phyloP scores from a whole-genome alignment of 495 filamentous ascomycete genomes.

The Hypoxylon fuscum region DNA sequence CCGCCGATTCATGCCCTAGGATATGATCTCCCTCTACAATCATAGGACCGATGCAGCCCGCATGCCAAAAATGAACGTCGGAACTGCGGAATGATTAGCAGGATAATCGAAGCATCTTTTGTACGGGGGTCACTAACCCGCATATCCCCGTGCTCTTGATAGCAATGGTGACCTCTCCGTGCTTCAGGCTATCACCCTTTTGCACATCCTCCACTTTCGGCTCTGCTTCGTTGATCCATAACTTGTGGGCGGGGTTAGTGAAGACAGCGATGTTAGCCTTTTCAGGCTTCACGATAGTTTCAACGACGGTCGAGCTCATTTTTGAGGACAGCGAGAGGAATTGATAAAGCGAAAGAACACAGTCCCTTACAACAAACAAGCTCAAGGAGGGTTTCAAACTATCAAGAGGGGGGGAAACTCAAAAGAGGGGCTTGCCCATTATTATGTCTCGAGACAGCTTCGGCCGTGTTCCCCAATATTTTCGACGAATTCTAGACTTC shows the following conservation, averaged over 20 bases:
- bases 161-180: slow-evolving; percentile 83
- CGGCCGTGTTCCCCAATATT: slow-evolving; percentile 15
- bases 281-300: slow-evolving; percentile 44
- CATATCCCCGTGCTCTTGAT: slow-evolving; percentile 94
- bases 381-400: slow-evolving; percentile 24
- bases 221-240: slow-evolving; percentile 84
- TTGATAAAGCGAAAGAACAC: not conserved
- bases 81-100: slow-evolving; percentile 63
- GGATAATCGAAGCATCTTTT: slow-evolving; percentile 27
- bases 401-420: slow-evolving; percentile 12
- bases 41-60: slow-evolving; percentile 93
- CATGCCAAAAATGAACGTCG: slow-evolving; percentile 96
- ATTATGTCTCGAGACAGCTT: slow-evolving; percentile 29
- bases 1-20: slow-evolving; percentile 92
- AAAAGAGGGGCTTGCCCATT: slow-evolving; percentile 29
- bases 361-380: not conserved
- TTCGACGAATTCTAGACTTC: slow-evolving; percentile 25
- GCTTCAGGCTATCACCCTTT: slow-evolving; percentile 72
- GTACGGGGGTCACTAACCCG: slow-evolving; percentile 64
- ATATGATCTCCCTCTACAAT: slow-evolving; percentile 87
- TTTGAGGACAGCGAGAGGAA: slow-evolving; percentile 14
- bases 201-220: slow-evolving; percentile 80
- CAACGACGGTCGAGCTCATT: slow-evolving; percentile 41
- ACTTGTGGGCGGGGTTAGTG: slow-evolving; percentile 89
- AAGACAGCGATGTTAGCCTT: slow-evolving; percentile 95